Evolutionary conservation across 371 early-diverging fungal genomes (phyloP).

Genomic region (Cladochytrium tenue): DNA sequence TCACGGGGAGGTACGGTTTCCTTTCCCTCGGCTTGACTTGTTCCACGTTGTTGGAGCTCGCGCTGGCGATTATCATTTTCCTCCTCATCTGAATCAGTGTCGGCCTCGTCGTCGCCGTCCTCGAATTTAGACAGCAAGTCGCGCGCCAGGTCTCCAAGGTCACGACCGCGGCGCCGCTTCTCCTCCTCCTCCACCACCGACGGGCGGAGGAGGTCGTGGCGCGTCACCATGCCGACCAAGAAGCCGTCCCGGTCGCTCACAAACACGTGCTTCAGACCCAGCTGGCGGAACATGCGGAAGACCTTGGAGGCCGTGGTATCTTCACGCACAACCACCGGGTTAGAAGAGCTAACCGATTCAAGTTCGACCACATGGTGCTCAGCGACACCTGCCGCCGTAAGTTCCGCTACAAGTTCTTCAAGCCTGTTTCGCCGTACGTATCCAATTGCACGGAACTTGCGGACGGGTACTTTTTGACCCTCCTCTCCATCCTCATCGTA

Average conservation of each 20-base stretch:
- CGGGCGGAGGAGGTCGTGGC: conserved; percentile 32
- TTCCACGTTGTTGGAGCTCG: background rate
- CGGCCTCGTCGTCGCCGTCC: background rate
- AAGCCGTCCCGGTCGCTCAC: conserved; percentile 28
- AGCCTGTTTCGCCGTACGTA: conserved; percentile 13
- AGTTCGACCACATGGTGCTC: conserved; percentile 8
- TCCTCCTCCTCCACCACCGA: conserved; percentile 7
- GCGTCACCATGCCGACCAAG: conserved; percentile 30
- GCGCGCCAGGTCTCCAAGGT: background rate
- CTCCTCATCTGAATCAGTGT: background rate
- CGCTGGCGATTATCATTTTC: background rate
- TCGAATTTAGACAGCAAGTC: background rate
- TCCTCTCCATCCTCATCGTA: background rate
- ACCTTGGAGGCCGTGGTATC: conserved; percentile 34
- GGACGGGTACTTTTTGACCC: background rate
- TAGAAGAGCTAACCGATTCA: conserved; percentile 1
- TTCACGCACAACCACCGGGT: conserved; percentile 23
- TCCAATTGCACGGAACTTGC: conserved; percentile 17
- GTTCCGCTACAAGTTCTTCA: conserved; percentile 5
- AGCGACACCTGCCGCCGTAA: background rate
- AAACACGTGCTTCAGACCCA: conserved; percentile 30
- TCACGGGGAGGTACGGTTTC: background rate
- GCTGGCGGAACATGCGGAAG: conserved; percentile 21
- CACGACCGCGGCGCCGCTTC: background rate
- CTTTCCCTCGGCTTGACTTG: background rate